Evolutionary conservation across 441 rosid species (phyloP).

Genomic region (Codiaeum variegatum): DNA sequence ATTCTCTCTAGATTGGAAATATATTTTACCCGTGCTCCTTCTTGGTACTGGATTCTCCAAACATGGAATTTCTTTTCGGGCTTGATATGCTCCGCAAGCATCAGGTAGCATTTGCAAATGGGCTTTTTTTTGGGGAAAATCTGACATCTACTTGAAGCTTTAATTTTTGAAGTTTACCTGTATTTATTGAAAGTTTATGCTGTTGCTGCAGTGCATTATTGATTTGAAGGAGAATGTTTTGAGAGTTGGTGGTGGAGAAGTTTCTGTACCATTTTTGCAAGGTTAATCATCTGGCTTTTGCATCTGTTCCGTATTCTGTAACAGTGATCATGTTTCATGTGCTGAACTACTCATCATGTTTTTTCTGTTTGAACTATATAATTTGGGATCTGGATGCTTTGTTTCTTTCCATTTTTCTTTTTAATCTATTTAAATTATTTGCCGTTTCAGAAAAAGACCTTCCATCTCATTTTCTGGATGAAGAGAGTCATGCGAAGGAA

Average conservation of each 20-base stretch:
- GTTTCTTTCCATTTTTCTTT: not conserved
- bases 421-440: conserved; percentile 14
- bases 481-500: conserved; percentile 58
- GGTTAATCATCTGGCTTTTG: conserved; percentile 40
- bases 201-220: conserved; percentile 64
- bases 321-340: not conserved
- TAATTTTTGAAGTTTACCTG: conserved; percentile 4
- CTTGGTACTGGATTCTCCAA: conserved; percentile 85
- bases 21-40: conserved; percentile 91
- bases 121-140: conserved; percentile 11
- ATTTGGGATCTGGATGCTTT: conserved; percentile 1
- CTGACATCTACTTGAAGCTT: conserved; percentile 9
- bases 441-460: conserved; percentile 74
- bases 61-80: conserved; percentile 96
- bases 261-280: conserved; percentile 92
- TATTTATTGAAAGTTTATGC: conserved; percentile 10
- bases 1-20: conserved; percentile 63
- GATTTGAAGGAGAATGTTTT: conserved; percentile 87
- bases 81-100: conserved; percentile 99
- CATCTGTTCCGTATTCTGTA: not conserved
- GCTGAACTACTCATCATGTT: not conserved
- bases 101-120: conserved; percentile 55
- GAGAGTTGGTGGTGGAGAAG: conserved; percentile 95
- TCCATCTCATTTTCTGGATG: conserved; percentile 75
- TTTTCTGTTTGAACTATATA: not conserved